These are phyloP conservation scores for Suillus hirtellus DNA, from an alignment of 768 basidiomycete species.

Conservation along the genomic window DNA sequence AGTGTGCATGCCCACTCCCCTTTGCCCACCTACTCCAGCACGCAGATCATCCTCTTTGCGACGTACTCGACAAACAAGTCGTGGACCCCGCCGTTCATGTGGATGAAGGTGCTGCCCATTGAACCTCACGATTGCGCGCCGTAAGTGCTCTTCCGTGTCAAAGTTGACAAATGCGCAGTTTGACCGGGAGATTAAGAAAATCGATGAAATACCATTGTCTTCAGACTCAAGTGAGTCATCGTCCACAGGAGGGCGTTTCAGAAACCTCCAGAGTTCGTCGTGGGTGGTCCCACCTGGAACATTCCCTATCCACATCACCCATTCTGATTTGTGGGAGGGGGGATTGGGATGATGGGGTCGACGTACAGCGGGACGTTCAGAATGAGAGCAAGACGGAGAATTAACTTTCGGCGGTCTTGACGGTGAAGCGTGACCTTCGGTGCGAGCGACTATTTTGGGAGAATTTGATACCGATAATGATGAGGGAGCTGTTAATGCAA, in stretches of 20 bases:
- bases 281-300: slow-evolving; percentile 81
- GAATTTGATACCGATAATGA: slow-evolving; percentile 14
- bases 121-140: slow-evolving; percentile 67
- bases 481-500: neutral
- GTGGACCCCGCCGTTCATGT: slow-evolving; percentile 68
- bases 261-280: slow-evolving; percentile 86
- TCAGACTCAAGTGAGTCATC: neutral
- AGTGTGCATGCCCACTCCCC: slow-evolving; percentile 81
- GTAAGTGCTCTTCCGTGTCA: slow-evolving; percentile 58
- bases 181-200: slow-evolving; percentile 94
- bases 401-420: slow-evolving; percentile 4
- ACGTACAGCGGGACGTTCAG: slow-evolving; percentile 40
- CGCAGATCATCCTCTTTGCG: slow-evolving; percentile 81
- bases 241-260: slow-evolving; percentile 43
- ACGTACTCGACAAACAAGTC: slow-evolving; percentile 81
- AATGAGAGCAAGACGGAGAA: slow-evolving; percentile 9
- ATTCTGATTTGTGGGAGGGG: slow-evolving; percentile 76
- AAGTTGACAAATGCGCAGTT: slow-evolving; percentile 95
- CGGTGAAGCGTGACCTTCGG: slow-evolving; percentile 6
- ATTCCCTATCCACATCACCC: slow-evolving; percentile 98
- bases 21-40: slow-evolving; percentile 89
- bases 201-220: slow-evolving; percentile 67
- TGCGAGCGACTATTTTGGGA: neutral
- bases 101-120: slow-evolving; percentile 73
- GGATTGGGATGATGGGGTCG: slow-evolving; percentile 69